Conservation (phyloP, 2,329 filamentous ascomycete species). For the Rasamsonia emersonii region DNA sequence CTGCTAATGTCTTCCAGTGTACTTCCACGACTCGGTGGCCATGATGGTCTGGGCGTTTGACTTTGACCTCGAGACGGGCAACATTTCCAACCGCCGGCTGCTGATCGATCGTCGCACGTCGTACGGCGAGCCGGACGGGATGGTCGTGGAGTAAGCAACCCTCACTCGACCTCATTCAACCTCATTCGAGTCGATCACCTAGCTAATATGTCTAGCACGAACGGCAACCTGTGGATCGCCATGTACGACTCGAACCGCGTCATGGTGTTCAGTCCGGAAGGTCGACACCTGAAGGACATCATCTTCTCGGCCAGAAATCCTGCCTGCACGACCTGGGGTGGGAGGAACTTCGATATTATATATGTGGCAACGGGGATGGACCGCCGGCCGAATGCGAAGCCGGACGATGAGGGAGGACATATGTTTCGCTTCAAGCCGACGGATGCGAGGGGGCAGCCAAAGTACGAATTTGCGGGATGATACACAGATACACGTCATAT, state of each 20-base stretch:
- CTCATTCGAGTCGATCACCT: neutral
- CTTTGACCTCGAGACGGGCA: conserved; percentile 24
- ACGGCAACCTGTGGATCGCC: conserved; percentile 31
- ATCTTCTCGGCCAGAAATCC: conserved; percentile 24
- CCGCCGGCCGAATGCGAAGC: conserved; percentile 12
- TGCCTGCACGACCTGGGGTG: conserved; percentile 31
- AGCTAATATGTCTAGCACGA: conserved; percentile 13
- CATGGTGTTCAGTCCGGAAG: conserved; percentile 26
- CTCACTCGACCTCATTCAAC: neutral
- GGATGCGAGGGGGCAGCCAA: conserved; percentile 19
- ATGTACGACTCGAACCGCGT: conserved; percentile 25
- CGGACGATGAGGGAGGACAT: conserved; percentile 28
- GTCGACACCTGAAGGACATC: conserved; percentile 26
- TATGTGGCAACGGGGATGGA: conserved; percentile 24
- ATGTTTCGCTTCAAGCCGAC: conserved; percentile 24
- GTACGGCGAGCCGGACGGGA: conserved; percentile 29
- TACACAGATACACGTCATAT: no score
- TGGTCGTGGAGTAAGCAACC: conserved; percentile 28
- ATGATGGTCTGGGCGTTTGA: conserved; percentile 24
- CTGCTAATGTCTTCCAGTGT: conserved; percentile 22
- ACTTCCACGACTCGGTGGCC: conserved; percentile 26
- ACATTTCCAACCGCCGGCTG: conserved; percentile 22
- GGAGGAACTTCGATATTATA: conserved; percentile 24
- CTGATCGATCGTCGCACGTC: conserved; percentile 19
- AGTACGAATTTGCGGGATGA: conserved; percentile 26